Evolutionary conservation across 345 rosid species (phyloP).

Genomic region (Syzygium grande): DNA sequence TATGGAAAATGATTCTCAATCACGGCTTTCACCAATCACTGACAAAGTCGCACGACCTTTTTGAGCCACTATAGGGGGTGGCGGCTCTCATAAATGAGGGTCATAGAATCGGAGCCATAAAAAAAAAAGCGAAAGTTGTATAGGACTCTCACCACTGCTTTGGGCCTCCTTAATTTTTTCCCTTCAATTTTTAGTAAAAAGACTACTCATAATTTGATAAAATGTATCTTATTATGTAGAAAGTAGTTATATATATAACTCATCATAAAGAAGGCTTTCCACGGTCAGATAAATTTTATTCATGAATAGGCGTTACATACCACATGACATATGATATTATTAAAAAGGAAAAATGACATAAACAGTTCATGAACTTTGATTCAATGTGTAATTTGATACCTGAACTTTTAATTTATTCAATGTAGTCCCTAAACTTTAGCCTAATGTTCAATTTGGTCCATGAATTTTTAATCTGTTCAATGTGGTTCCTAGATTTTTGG

Average conservation of each 20-base stretch:
- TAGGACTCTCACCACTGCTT: background rate
- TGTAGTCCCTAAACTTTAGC: no score
- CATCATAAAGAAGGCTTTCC: background rate
- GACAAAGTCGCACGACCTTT: background rate
- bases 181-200: background rate
- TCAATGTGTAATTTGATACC: no score
- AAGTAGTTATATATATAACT: background rate
- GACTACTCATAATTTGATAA: background rate
- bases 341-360: background rate
- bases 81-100: background rate
- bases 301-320: rapidly evolving
- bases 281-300: rapidly evolving
- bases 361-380: no score
- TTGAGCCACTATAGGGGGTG: background rate
- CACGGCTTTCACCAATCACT: rapidly evolving
- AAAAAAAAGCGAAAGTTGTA: background rate
- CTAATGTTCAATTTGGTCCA: no score
- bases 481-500: no score
- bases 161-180: background rate
- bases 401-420: no score
- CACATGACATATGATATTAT: background rate
- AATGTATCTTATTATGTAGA: background rate
- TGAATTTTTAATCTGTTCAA: no score
- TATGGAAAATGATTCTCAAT: background rate
- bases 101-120: rapidly evolving